A percentile compares a stretch with the other conserved stretches of the same genome.
Conservation (phyloP, 345 rosid species). For the Syzygium grande region DNA sequence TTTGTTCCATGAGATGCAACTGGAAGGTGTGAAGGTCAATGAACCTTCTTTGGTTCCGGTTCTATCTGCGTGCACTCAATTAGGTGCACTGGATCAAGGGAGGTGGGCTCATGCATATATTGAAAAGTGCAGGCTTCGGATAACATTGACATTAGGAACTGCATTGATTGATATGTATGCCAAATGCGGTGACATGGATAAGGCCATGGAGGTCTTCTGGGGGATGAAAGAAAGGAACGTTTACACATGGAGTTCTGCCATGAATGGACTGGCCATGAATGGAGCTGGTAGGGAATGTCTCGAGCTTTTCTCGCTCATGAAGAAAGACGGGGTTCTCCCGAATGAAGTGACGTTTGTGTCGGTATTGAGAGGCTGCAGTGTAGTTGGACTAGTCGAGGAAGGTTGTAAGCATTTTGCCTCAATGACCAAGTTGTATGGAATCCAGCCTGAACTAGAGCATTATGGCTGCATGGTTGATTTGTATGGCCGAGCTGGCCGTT, state of each 20-base stretch:
- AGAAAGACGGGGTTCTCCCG: constrained; percentile 25
- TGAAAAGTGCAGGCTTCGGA: constrained; percentile 32
- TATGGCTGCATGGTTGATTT: constrained; percentile 73
- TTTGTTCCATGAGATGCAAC: constrained; percentile 53
- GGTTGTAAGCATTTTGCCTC: constrained; percentile 39
- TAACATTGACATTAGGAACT: constrained; percentile 44
- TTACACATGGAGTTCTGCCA: constrained; percentile 50
- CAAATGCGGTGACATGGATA: constrained; percentile 46
- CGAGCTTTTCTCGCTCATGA: constrained; percentile 44
- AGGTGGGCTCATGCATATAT: constrained; percentile 60
- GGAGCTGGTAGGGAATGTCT: constrained; percentile 40
- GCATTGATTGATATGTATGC: constrained; percentile 56
- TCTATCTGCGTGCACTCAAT: constrained; percentile 50
- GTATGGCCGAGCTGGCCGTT: constrained; percentile 43
- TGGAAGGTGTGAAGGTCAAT: constrained; percentile 44
- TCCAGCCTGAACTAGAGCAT: constrained; percentile 52
- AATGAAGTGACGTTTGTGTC: constrained; percentile 48
- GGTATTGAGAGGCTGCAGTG: constrained; percentile 49
- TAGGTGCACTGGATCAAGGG: constrained; percentile 56
- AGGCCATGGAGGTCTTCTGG: constrained; percentile 49
- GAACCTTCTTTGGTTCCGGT: constrained; percentile 49
- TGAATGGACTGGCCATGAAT: constrained; percentile 56
- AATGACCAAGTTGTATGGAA: constrained; percentile 35
- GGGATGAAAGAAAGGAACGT: constrained; percentile 47
- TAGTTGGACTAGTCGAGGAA: constrained; percentile 44